Evolutionary conservation across 2,329 filamentous ascomycete species (phyloP).

Genomic region (Fusarium chlamydosporum): DNA sequence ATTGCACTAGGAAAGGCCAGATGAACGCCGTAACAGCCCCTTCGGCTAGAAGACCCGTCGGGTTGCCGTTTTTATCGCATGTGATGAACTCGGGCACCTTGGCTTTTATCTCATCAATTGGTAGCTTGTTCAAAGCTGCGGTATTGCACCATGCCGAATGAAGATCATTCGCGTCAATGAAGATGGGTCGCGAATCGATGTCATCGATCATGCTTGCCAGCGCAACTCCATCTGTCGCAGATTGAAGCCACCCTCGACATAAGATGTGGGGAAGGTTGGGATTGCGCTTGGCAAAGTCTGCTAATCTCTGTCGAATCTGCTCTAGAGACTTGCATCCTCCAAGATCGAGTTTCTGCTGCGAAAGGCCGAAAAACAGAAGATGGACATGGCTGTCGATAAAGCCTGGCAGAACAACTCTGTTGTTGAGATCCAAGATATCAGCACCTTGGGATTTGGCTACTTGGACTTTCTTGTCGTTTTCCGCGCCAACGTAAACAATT

Average conservation of each 20-base stretch:
- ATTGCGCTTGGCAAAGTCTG: constrained; percentile 57
- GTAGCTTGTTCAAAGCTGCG: constrained; percentile 62
- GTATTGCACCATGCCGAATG: constrained; percentile 67
- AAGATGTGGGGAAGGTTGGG: constrained; percentile 61
- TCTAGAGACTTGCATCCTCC: constrained; percentile 59
- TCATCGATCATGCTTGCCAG: constrained; percentile 60
- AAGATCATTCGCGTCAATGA: constrained; percentile 65
- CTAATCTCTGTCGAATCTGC: constrained; percentile 61
- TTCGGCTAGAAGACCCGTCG: constrained; percentile 63
- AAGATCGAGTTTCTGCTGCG: constrained; percentile 62
- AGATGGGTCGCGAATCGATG: constrained; percentile 64
- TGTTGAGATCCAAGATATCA: constrained; percentile 49
- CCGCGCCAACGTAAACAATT: constrained; percentile 25
- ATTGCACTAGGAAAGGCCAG: constrained; percentile 62
- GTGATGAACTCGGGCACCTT: constrained; percentile 62
- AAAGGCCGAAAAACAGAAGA: constrained; percentile 63
- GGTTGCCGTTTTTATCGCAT: constrained; percentile 59
- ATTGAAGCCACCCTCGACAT: constrained; percentile 65
- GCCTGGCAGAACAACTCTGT: constrained; percentile 60
- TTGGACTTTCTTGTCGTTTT: constrained; percentile 1
- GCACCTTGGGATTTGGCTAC: constrained; percentile 17
- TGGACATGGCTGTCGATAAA: constrained; percentile 69
- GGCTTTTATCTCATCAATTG: constrained; percentile 57
- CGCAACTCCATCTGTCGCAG: constrained; percentile 54
- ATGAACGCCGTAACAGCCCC: constrained; percentile 61